Evolutionary conservation across 345 rosid species (phyloP), one percentile per base, ranked within the genome.

Genomic region (Eucalyptus lansdowneana): DNA sequence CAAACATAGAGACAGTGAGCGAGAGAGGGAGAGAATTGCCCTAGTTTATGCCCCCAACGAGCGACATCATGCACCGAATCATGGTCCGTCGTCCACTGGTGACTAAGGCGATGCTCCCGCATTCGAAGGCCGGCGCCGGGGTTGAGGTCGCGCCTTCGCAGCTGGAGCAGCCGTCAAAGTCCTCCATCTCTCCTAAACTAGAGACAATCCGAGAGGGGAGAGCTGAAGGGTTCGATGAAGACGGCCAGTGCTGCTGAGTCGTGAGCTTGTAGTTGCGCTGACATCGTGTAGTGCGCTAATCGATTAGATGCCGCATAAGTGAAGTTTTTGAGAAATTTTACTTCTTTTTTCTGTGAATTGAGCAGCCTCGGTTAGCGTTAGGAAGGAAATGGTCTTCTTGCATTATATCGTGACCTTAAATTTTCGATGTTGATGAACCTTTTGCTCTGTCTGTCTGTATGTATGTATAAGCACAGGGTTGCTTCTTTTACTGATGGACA

Each of bases 191-290:
- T 58, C 94, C 95, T 3, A 90, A 85, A 10, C 81, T 95, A 44
- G 96, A 94, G 89, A 92, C 95, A 1, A 95, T 94, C 22, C 86
- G 69, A 53, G 94, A 93, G 86, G 95, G 92, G 81, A 86, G 51
- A 88, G 89, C 80, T 4, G 94, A 93, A 90, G 94, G 93, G 13
- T 67, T 81, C 16, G 89, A 91, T 4, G 92, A 89, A 2, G 89
- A 83, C 4, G 90, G 81, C 1, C 86, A 89, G 83, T 21, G 83
- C 27, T 19, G 83, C 47, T 76, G 83, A 76, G 47, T 40, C 44
- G 29, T 9, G 29, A 76, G 83, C 24, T 40, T 76, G 25, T 53
- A 53, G 58, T 53, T 53, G 83, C 4, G 24, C 29, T 8, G 69
- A 24, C 11, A 24, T 11, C 6, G 7, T 21, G 83, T 12, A 76